Evolutionary conservation across 1,139 yeast genomes (phyloP).

Genomic region (Lodderomyces theae): DNA sequence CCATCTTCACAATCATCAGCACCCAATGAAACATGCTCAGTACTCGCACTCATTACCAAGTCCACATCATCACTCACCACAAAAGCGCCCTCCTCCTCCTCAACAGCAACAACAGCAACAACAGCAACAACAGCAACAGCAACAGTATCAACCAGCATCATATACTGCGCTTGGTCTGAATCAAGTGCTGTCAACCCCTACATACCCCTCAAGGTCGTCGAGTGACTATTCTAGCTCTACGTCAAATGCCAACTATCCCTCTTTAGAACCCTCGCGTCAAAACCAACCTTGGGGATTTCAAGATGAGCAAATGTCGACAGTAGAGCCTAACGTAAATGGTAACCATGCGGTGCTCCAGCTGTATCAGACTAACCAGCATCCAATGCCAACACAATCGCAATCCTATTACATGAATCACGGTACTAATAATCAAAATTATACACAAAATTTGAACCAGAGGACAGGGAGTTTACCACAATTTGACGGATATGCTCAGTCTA

Average conservation of each 20-base stretch:
- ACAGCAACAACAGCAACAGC: conserved; percentile 5
- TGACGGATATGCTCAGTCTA: not conserved
- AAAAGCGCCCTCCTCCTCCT: conserved; percentile 4
- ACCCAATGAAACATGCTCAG: conserved; percentile 8
- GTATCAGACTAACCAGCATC: not conserved
- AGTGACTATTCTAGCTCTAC: not conserved
- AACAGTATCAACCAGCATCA: not conserved
- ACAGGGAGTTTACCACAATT: not conserved
- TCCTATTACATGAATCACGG: not conserved
- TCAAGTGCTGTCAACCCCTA: not conserved
- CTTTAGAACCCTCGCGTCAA: not conserved
- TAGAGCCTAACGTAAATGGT: conserved; percentile 1
- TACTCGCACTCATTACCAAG: conserved; percentile 6
- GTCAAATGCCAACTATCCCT: not conserved
- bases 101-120: conserved; percentile 2
- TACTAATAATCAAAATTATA: not conserved
- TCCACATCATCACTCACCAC: conserved; percentile 12
- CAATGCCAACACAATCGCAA: not conserved
- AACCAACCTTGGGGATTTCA: not conserved
- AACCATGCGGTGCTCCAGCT: not conserved
- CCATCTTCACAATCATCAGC: not conserved
- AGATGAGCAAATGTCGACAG: not conserved
- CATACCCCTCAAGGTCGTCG: not conserved
- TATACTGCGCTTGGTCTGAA: not conserved
- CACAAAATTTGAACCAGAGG: not conserved